phyloP scores from a whole-genome alignment of 2,329 filamentous ascomycete genomes.

The Corynespora cassiicola region DNA sequence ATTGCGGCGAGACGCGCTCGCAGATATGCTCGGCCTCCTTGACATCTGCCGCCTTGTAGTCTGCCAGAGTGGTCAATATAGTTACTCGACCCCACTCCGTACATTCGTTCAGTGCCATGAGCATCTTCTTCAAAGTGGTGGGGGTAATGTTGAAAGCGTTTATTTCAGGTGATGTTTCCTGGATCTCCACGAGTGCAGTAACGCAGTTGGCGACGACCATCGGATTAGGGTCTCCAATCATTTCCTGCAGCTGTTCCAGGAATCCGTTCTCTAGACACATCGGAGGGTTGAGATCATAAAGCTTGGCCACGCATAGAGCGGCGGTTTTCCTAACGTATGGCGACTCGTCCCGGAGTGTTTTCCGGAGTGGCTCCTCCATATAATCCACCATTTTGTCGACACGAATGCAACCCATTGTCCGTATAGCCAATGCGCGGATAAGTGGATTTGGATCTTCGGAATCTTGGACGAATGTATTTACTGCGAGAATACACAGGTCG shows the following conservation, averaged over 20 bases:
- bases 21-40: conserved; percentile 99
- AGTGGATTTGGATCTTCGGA: conserved; percentile 98
- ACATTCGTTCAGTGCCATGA: conserved; percentile 96
- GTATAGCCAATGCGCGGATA: conserved; percentile 90
- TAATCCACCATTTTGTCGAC: conserved; percentile 99
- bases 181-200: conserved; percentile 89
- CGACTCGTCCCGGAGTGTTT: conserved; percentile 95
- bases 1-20: conserved; percentile 93
- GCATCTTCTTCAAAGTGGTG: conserved; percentile 87
- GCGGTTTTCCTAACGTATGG: conserved; percentile 98
- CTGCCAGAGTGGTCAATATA: conserved; percentile 85
- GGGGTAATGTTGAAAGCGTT: conserved; percentile 83
- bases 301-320: conserved; percentile 95
- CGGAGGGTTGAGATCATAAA: conserved; percentile 90
- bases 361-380: conserved; percentile 96
- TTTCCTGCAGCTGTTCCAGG: conserved; percentile 87
- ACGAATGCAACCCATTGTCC: conserved; percentile 97
- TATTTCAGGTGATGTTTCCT: conserved; percentile 88
- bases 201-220: conserved; percentile 99
- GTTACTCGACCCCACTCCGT: conserved; percentile 98
- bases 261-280: conserved; percentile 98
- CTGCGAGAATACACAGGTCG: conserved; percentile 96
- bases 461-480: conserved; percentile 99
- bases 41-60: conserved; percentile 84
- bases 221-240: conserved; percentile 96